Percentiles rank a stretch among this genome's conserved stretches.
phyloP scores from a whole-genome alignment of 495 filamentous ascomycete species.

The Schizothecium vesticola region DNA sequence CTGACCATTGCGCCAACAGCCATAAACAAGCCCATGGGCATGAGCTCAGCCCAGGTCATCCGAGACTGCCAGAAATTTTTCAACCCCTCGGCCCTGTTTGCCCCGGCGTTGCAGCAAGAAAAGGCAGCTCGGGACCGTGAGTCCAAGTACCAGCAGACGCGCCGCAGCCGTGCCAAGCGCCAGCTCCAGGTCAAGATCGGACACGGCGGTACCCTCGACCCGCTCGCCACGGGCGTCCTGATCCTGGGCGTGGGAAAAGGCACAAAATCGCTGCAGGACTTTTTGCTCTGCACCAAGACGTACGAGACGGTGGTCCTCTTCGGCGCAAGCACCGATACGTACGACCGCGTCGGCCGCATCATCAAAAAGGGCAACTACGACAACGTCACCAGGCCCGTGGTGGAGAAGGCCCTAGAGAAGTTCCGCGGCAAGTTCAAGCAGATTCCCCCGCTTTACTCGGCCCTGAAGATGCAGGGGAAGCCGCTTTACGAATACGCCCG shows the following conservation, averaged over 20 bases:
- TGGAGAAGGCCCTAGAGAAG: conserved; percentile 67
- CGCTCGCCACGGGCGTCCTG: conserved; percentile 87
- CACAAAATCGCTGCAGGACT: conserved; percentile 72
- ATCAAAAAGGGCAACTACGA: conserved; percentile 65
- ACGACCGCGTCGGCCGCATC: conserved; percentile 79
- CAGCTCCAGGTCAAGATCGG: conserved; percentile 81
- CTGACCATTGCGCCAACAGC: conserved; percentile 46
- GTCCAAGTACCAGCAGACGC: conserved; percentile 48
- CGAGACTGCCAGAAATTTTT: conserved; percentile 77
- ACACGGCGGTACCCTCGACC: conserved; percentile 93
- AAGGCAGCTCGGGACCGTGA: conserved; percentile 46
- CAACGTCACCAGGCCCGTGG: conserved; percentile 69
- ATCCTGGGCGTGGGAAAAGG: conserved; percentile 82
- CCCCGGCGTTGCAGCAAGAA: conserved; percentile 64
- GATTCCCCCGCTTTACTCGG: conserved; percentile 86
- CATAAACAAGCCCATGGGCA: conserved; percentile 83
- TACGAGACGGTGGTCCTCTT: conserved; percentile 89
- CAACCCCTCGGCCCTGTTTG: conserved; percentile 72
- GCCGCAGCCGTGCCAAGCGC: conserved; percentile 46
- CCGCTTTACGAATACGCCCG: conserved; percentile 92
- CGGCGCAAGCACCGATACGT: conserved; percentile 87
- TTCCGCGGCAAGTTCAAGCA: conserved; percentile 89
- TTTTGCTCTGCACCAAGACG: conserved; percentile 82
- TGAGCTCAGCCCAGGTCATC: conserved; percentile 82
- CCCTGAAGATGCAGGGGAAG: conserved; percentile 85